phyloP scores from a whole-genome alignment of 495 filamentous ascomycete genomes.

The Peziza echinospora region DNA sequence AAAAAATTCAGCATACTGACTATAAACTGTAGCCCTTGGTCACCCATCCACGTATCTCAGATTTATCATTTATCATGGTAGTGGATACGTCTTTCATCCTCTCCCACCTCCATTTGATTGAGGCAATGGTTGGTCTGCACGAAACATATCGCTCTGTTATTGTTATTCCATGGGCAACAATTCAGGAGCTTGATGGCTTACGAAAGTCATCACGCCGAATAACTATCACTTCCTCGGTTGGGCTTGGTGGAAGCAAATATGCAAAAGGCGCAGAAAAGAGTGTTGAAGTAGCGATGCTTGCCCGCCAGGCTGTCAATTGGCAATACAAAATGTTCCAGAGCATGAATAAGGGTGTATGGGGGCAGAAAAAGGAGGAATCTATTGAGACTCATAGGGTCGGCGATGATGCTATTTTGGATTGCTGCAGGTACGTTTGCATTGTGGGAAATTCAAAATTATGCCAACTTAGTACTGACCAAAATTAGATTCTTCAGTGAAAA shows the following conservation, averaged over 20 bases:
- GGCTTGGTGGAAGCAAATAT: neutral
- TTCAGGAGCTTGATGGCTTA: conserved; percentile 16
- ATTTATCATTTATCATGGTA: conserved; percentile 13
- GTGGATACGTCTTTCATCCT: conserved; percentile 18
- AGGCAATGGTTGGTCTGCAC: conserved; percentile 11
- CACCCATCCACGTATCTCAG: neutral
- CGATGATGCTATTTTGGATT: conserved; percentile 17
- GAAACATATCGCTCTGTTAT: conserved; percentile 12
- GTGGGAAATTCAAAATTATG: too few relatives aligned
- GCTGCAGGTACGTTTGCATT: conserved; percentile 13
- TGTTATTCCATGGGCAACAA: conserved; percentile 17
- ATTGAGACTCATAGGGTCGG: conserved; percentile 7
- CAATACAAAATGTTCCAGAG: conserved; percentile 7
- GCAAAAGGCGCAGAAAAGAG: neutral
- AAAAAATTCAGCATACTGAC: too few relatives aligned
- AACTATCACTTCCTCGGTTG: neutral
- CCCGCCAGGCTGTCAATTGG: conserved; percentile 15
- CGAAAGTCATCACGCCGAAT: conserved; percentile 8
- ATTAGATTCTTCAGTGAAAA: conserved; percentile 6
- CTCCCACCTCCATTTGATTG: conserved; percentile 13
- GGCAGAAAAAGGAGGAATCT: conserved; percentile 16
- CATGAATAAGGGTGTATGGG: conserved; percentile 14
- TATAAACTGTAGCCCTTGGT: neutral
- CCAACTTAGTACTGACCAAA: too few relatives aligned
- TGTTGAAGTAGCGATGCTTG: conserved; percentile 7